Base-by-base conservation (phyloP, 2,329 filamentous ascomycete species). In the Cladophialophora chaetospira region DNA sequence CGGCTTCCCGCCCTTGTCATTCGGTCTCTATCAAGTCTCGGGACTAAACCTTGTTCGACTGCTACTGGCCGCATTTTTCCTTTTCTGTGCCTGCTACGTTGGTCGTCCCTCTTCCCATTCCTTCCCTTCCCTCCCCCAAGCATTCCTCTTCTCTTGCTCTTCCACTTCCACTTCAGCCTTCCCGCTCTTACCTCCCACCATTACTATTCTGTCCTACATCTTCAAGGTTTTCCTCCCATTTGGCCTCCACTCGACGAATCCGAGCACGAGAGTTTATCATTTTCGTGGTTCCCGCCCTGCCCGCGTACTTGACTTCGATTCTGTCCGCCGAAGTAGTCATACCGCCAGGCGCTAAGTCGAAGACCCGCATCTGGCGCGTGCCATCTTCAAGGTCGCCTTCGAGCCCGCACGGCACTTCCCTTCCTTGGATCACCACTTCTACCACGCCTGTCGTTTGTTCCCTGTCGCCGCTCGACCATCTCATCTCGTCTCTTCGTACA, bases 11-110 rank as follows among this genome's bases (percentile, higher is more conserved):
- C 38, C 43, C 43, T 54, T 43, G 36, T 54, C 42, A 40, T 43
- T 54, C 33, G 51, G 13, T 46, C 43, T 28, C 48, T 51, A 40
- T 45, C 29, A 38, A 38, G 35, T 53, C 31, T 42, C 38, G 38
- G 15, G 35, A 48, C 52, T 44, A 47, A 35, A 55, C 57, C 55
- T 53, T 52, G 49, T 29, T 47, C 56, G 42, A 45, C 46, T 50
- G 42, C 52, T 51, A 55, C 36, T 40, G 50, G 51, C 45, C 46
- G 53, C 57, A 57, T 53, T 60, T 50, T 58, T 53, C 46, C 47
- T 53, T 57, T 44, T 51, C 44, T 36, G 36, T 43, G 38, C 46
- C 45, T 49, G 44, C 46, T 31, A 57, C 40, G 45, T 53, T 48
- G 17, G 17, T 40, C 52, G 48, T 53, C 49, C 44, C 35, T 63